These are phyloP conservation scores for Chalciporus chontae DNA, from an alignment of 768 basidiomycete species.

Conservation along the genomic window DNA sequence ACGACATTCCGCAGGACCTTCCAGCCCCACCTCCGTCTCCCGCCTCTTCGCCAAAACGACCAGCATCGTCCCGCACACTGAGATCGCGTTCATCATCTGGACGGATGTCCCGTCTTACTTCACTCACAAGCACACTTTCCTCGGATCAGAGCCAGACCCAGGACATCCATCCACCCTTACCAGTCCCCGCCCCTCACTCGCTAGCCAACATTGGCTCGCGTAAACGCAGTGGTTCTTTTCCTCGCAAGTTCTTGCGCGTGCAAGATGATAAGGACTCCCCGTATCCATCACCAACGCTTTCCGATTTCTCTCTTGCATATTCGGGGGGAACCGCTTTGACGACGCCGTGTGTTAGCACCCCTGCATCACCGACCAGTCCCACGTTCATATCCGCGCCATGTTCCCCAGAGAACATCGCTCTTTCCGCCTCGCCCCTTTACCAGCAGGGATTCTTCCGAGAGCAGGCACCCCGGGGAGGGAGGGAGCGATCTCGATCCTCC, in stretches of 20 bases:
- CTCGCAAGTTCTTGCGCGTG: neutral
- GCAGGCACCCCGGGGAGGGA: neutral
- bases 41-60: conserved; percentile 20
- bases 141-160: conserved; percentile 4
- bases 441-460: conserved; percentile 7
- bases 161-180: neutral
- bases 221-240: conserved; percentile 15
- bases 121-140: conserved; percentile 33
- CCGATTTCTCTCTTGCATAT: conserved; percentile 23
- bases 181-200: neutral
- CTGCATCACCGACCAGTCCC: conserved; percentile 20
- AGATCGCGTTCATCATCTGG: conserved; percentile 30
- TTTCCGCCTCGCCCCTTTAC: conserved; percentile 23
- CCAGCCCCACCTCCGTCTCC: neutral
- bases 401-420: conserved; percentile 21
- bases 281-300: conserved; percentile 26
- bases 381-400: conserved; percentile 16
- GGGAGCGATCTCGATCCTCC: conserved; percentile 4
- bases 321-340: conserved; percentile 28
- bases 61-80: conserved; percentile 22
- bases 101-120: conserved; percentile 30
- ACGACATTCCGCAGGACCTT: neutral
- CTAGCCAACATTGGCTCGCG: conserved; percentile 10
- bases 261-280: conserved; percentile 18
- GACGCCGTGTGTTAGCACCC: conserved; percentile 18